These are phyloP conservation scores for Kwoniella newhampshirensis DNA, from an alignment of 768 basidiomycete species.

Conservation along the genomic window DNA sequence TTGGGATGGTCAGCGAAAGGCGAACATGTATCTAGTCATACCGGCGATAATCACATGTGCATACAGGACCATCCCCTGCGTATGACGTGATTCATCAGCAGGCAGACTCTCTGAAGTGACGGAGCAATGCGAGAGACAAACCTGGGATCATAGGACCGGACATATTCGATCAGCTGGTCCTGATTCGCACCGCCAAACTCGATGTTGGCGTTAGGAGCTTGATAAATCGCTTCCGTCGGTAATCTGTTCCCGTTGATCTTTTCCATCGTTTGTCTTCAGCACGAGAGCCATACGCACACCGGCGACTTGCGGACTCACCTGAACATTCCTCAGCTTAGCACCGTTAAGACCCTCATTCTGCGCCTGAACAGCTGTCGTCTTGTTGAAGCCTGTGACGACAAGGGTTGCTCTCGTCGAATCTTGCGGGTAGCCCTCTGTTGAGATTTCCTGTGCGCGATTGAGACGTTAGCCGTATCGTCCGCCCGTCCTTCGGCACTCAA, in stretches of 20 bases:
- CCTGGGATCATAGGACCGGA: conserved; percentile 68
- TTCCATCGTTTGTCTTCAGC: no score
- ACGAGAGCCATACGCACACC: not conserved
- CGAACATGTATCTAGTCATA: not conserved
- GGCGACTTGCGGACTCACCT: conserved; percentile 53
- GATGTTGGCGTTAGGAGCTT: conserved; percentile 70
- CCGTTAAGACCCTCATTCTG: conserved; percentile 60
- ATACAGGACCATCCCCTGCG: conserved; percentile 75
- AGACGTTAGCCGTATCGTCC: not conserved
- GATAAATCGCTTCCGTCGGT: conserved; percentile 57
- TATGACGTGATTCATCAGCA: no score
- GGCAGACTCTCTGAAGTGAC: conserved; percentile 18
- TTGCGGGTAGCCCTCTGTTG: conserved; percentile 72
- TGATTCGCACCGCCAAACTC: conserved; percentile 78
- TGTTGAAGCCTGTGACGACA: conserved; percentile 64
- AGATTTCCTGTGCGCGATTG: conserved; percentile 67
- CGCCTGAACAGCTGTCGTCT: conserved; percentile 64
- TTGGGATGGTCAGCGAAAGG: conserved; percentile 2
- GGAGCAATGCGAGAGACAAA: conserved; percentile 4
- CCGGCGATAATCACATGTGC: conserved; percentile 62
- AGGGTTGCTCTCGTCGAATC: conserved; percentile 68
- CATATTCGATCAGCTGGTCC: conserved; percentile 72
- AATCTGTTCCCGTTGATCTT: conserved; percentile 75
- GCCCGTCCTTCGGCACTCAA: not conserved
- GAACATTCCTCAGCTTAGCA: conserved; percentile 68